phyloP scores from a whole-genome alignment of 2,329 filamentous ascomycete genomes.

The Botrytis porri region DNA sequence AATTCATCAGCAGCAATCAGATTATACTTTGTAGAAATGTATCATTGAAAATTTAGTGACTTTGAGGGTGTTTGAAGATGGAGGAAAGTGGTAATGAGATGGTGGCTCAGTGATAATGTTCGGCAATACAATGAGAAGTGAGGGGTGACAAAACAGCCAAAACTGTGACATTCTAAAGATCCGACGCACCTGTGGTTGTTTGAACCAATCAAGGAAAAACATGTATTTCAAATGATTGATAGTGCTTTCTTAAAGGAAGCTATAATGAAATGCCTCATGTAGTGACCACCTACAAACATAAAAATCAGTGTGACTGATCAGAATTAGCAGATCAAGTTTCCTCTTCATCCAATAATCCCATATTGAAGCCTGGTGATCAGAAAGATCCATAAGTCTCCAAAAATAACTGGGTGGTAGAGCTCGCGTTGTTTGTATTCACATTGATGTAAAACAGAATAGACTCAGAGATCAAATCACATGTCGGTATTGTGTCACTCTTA shows the following conservation, averaged over 20 bases:
- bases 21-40: not conserved
- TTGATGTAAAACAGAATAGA: not conserved
- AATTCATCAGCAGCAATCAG: not conserved
- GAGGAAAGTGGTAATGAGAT: not conserved
- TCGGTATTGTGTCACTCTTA: not conserved
- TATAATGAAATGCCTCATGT: too few species aligned
- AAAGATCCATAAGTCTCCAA: rapidly evolving
- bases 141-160: not conserved
- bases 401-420: not conserved
- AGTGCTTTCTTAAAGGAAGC: not conserved
- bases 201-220: not conserved
- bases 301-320: not conserved
- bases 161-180: not conserved
- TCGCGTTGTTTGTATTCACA: not conserved
- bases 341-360: not conserved
- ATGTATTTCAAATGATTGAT: not conserved
- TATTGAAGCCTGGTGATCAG: too few species aligned
- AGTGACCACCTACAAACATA: not conserved
- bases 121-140: not conserved
- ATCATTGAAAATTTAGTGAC: not conserved
- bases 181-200: rapidly evolving
- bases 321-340: not conserved
- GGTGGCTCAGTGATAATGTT: not conserved
- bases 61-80: not conserved
- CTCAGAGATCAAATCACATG: not conserved